phyloP scores from a whole-genome alignment of 2,329 filamentous ascomycete species.

The Byssothecium circinans region DNA sequence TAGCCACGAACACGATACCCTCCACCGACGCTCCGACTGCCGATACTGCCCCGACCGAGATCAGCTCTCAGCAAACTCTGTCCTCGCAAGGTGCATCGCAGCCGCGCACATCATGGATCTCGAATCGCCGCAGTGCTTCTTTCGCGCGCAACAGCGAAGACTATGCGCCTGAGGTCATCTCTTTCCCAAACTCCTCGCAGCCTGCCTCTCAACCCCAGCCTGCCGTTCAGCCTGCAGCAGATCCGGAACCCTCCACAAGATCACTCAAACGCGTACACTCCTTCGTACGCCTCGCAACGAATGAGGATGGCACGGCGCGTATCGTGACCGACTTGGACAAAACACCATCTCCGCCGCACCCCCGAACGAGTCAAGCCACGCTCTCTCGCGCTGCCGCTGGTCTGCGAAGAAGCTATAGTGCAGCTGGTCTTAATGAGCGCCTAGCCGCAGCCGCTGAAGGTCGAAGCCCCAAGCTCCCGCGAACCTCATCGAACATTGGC shows the following conservation, averaged over 20 bases:
- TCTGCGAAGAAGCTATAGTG: slow-evolving; percentile 72
- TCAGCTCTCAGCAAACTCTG: slow-evolving; percentile 34
- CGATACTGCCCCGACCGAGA: slow-evolving; percentile 20
- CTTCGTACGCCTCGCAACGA: slow-evolving; percentile 76
- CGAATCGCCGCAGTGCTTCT: slow-evolving; percentile 50
- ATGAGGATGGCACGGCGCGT: slow-evolving; percentile 87
- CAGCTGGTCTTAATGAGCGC: slow-evolving; percentile 51
- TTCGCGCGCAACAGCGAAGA: slow-evolving; percentile 41
- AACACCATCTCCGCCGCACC: slow-evolving; percentile 67
- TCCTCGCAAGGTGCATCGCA: slow-evolving; percentile 37
- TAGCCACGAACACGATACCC: slow-evolving; percentile 20
- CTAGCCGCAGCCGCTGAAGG: slow-evolving; percentile 30
- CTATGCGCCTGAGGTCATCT: slow-evolving; percentile 33
- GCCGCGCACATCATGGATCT: slow-evolving; percentile 45
- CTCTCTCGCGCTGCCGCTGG: slow-evolving; percentile 49
- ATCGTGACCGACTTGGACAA: slow-evolving; percentile 69
- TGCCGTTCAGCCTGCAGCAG: neutral
- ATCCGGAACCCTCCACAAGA: slow-evolving; percentile 54
- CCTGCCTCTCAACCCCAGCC: slow-evolving; percentile 5
- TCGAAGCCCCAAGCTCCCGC: slow-evolving; percentile 39
- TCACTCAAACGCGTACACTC: slow-evolving; percentile 47
- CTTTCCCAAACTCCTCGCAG: slow-evolving; percentile 28
- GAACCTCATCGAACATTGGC: slow-evolving; percentile 62
- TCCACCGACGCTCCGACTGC: slow-evolving; percentile 27
- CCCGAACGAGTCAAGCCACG: slow-evolving; percentile 51